Percentiles rank a stretch among this genome's conserved stretches.
Conservation (phyloP, 2,329 filamentous ascomycete species). For the Anisogramma anomala region DNA sequence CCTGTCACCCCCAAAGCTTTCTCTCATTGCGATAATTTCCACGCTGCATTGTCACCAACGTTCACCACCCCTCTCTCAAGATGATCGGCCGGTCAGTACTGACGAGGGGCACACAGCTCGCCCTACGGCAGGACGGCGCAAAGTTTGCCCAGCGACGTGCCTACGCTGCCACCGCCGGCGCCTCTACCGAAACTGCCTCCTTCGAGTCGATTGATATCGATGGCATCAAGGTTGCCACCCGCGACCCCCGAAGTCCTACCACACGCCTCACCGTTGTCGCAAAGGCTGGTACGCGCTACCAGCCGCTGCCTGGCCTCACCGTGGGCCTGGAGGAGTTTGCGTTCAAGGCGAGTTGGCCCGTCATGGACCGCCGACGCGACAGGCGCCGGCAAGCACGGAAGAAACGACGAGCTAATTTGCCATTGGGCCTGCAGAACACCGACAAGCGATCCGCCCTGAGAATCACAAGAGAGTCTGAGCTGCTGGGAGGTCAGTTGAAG, state of each 20-base stretch:
- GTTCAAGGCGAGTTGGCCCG: slow-evolving; percentile 62
- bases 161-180: slow-evolving; percentile 47
- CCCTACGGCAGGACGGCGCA: slow-evolving; percentile 46
- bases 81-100: slow-evolving; percentile 54
- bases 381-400: slow-evolving; percentile 1
- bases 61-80: slow-evolving; percentile 41
- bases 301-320: slow-evolving; percentile 79
- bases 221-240: slow-evolving; percentile 85
- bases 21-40: slow-evolving; percentile 19
- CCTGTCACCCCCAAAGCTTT: slow-evolving; percentile 21
- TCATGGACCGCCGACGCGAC: slow-evolving; percentile 12
- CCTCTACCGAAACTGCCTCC: slow-evolving; percentile 55
- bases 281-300: slow-evolving; percentile 88
- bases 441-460: slow-evolving; percentile 77
- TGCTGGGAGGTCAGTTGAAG: slow-evolving; percentile 81
- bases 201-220: slow-evolving; percentile 79
- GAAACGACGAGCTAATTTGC: slow-evolving; percentile 36
- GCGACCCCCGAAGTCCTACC: slow-evolving; percentile 79
- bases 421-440: slow-evolving; percentile 53
- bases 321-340: slow-evolving; percentile 89
- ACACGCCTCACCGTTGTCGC: slow-evolving; percentile 84
- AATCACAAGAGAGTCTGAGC: slow-evolving; percentile 89
- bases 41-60: slow-evolving; percentile 35
- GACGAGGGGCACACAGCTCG: slow-evolving; percentile 46
- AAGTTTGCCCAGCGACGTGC: slow-evolving; percentile 38